phyloP scores from a whole-genome alignment of 495 filamentous ascomycete species.

The Penicillium taxi region DNA sequence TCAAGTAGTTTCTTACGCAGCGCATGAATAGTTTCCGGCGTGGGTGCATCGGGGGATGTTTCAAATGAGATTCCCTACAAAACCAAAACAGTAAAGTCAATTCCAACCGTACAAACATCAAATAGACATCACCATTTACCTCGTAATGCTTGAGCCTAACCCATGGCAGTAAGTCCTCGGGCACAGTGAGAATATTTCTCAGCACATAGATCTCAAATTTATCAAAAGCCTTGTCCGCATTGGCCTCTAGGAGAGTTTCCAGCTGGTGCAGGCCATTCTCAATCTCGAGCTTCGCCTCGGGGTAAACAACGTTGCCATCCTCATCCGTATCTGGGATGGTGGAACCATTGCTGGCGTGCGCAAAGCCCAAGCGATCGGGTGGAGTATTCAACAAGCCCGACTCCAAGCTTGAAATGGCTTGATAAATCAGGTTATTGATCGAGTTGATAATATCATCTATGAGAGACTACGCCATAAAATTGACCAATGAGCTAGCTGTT shows the following conservation, averaged over 20 bases:
- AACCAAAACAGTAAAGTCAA: background rate
- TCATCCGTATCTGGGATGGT: slow-evolving; percentile 46
- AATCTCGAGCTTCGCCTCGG: slow-evolving; percentile 67
- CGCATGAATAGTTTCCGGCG: slow-evolving; percentile 54
- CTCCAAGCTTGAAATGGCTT: slow-evolving; percentile 77
- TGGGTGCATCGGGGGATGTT: slow-evolving; percentile 38
- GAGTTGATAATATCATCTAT: slow-evolving; percentile 97
- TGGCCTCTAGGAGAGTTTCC: slow-evolving; percentile 82
- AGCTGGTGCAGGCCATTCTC: slow-evolving; percentile 86
- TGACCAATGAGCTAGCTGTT: no score
- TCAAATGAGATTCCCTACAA: slow-evolving; percentile 31
- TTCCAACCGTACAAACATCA: slow-evolving; percentile 9
- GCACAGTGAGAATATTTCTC: slow-evolving; percentile 78
- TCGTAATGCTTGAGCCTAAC: slow-evolving; percentile 82
- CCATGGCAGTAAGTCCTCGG: slow-evolving; percentile 63
- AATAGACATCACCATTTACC: slow-evolving; percentile 31
- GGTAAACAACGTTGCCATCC: slow-evolving; percentile 45
- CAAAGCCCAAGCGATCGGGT: slow-evolving; percentile 70
- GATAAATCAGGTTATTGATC: slow-evolving; percentile 82
- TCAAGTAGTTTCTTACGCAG: slow-evolving; percentile 74
- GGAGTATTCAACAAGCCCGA: slow-evolving; percentile 63
- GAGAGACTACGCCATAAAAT: slow-evolving; percentile 53
- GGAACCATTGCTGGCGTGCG: slow-evolving; percentile 31
- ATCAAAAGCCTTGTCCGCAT: slow-evolving; percentile 72
- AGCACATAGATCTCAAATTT: slow-evolving; percentile 76